Evolutionary conservation across 2,329 filamentous ascomycete species (phyloP), one percentile per base, ranked within the genome.

Genomic region (Daldinia sp.): DNA sequence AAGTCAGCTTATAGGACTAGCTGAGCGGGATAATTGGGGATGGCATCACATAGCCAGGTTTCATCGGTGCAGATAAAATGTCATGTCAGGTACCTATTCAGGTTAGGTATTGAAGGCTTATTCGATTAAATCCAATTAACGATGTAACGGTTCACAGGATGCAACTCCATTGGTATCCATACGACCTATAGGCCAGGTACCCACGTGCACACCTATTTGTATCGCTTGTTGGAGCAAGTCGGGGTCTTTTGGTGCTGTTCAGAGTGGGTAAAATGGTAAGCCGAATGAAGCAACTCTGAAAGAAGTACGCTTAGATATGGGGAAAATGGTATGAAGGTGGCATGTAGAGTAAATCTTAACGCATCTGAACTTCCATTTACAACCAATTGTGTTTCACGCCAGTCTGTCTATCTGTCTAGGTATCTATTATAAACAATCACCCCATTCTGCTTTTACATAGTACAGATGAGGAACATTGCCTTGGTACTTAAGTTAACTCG

Each of bases 1-100:
- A 51, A 28, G 10, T 51, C 46, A 33, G 46, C 46, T 51, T 51
- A 50, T 28, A 26, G 44, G 13, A 39, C 46, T 51, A 7, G 46
- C 46, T 18, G 26, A 30, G 15, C 26, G 46, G 28, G 23, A 51
- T 33, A 30, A 33, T 33, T 35, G 33, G 7, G 46, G 46, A 51
- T 33, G 46, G 46, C 26, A 51, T 51, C 26, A 51, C 13, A 48
- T 2, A 33, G 46, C 46, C 46, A 33, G 26, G 46, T 30, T 51
- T 33, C 46, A 33, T 51, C 35, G 26, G 15, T 26, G 46, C 46
- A 51, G 35, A 39, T 13, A 15, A 15, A 39, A 2, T 30, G 46
- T 26, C 15, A 51, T 30, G 46, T 15, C 10, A 51, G 13, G 26
- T 39, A n/a, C 15, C 20, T 33, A 33, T 51, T 51, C n/a, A 51